These are phyloP conservation scores for Paecilomyces fulvus DNA, from an alignment of 2,329 filamentous ascomycete species.

Conservation along the genomic window DNA sequence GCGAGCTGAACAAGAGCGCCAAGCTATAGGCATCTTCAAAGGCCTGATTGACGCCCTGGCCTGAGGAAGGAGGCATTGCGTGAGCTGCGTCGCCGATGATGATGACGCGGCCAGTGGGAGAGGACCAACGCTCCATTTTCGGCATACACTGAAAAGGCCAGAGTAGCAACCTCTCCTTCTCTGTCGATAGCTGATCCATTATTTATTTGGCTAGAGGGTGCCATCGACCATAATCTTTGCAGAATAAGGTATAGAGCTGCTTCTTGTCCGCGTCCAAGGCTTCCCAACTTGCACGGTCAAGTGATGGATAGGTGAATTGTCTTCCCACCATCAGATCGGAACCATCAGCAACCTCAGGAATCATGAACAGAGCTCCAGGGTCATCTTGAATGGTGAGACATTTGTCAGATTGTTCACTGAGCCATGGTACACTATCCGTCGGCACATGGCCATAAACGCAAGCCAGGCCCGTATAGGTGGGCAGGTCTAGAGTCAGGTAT, in stretches of 20 bases:
- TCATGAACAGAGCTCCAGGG: conserved; percentile 30
- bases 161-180: conserved; percentile 1
- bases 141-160: conserved; percentile 5
- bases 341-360: conserved; percentile 26
- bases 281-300: conserved; percentile 25
- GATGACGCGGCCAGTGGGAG: conserved; percentile 23
- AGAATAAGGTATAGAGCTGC: conserved; percentile 9
- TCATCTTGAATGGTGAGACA: conserved; percentile 24
- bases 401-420: conserved; percentile 15
- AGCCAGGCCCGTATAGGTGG: conserved; percentile 41
- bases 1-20: conserved; percentile 30
- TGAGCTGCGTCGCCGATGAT: conserved; percentile 56
- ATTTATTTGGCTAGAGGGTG: background rate
- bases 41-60: conserved; percentile 50
- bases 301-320: conserved; percentile 24
- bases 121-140: conserved; percentile 4
- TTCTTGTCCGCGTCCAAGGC: conserved; percentile 22
- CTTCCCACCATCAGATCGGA: conserved; percentile 28
- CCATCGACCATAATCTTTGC: background rate
- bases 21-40: conserved; percentile 47
- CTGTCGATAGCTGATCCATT: background rate
- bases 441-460: conserved; percentile 14
- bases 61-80: conserved; percentile 53
- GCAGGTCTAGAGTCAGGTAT: conserved; percentile 43
- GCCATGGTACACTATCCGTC: conserved; percentile 5